Evolutionary conservation across 2,329 filamentous ascomycete genomes (phyloP).

Genomic region (Penicillium sp.): DNA sequence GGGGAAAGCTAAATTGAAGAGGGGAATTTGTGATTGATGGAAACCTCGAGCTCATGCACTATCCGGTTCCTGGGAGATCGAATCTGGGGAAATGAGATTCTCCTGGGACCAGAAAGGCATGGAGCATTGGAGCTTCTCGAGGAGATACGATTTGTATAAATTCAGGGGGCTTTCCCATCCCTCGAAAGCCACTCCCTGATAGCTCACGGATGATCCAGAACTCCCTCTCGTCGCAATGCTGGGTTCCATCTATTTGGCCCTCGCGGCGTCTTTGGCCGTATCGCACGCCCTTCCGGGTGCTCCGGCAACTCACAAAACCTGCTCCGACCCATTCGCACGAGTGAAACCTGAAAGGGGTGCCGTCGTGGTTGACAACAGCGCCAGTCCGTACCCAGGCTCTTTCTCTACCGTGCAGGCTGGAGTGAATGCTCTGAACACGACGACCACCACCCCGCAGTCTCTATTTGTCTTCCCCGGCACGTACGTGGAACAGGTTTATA

Average conservation of each 20-base stretch:
- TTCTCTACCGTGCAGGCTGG: background rate
- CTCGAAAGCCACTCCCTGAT: background rate
- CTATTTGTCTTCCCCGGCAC: background rate
- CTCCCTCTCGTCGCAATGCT: background rate
- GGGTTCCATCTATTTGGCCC: background rate
- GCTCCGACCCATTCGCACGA: background rate
- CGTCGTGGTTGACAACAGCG: background rate
- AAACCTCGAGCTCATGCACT: background rate
- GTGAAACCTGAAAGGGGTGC: background rate
- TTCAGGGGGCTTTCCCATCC: background rate
- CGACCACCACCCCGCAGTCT: background rate
- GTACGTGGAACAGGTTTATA: background rate
- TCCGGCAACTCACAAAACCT: background rate
- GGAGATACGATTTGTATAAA: background rate
- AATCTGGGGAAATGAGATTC: background rate
- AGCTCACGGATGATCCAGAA: background rate
- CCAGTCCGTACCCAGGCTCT: background rate
- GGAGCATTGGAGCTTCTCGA: background rate
- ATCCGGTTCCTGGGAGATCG: background rate
- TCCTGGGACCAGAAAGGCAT: background rate
- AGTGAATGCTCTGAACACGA: background rate
- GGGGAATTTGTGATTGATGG: background rate
- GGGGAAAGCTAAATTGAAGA: background rate
- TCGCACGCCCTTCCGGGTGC: background rate
- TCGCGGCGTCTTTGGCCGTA: background rate